Evolutionary conservation across 805 yeast species (phyloP), one percentile per base, ranked within the genome.

Genomic region (Teunomyces kruisii): DNA sequence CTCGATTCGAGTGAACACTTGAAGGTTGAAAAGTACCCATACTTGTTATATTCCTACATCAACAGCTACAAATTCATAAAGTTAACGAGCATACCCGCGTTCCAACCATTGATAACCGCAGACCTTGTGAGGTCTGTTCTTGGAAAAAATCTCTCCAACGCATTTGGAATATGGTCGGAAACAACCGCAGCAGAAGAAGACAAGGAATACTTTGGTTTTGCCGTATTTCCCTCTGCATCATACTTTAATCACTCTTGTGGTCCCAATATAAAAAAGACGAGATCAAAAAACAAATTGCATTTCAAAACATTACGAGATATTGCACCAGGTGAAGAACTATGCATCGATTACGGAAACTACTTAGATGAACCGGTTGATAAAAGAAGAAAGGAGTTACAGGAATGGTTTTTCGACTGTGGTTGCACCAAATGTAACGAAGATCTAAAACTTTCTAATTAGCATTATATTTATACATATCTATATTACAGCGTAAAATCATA

Each of bases 121-220:
- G 60, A 59, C 2, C 49, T 49, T 4, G 59, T 82, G 13, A 65
- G 86, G 38, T 61, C 64, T 12, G 72, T 79, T 2, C 64, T 79
- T 40, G 88, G 88, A 2, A 65, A 75, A 32, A 84, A 83, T 51
- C 75, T 81, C 40, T 83, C 85, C 12, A 83, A 83, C 55, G 83
- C 88, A 0, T 83, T 83, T 60, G 88, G 88, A 1, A 79, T 82
- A 16, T 81, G 88, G 86, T 79, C 83, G 40, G 59, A 58, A 8
- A 46, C 51, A 9, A 46, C 64, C 2, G 61, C 52, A 6, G 63
- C 58, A 3, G 67, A 67, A 1, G 85, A 79, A 47, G 74, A 73
- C 31, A 58, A 60, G 27, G 84, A 80, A 46, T 81, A 76, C 51
- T 68, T 81, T 41, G 89, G 89, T 0, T 80, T 80, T 50, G 74